These are phyloP conservation scores for Phytophthora chlamydospora DNA, from an alignment of 352 stramenopile genomes.

Conservation along the genomic window DNA sequence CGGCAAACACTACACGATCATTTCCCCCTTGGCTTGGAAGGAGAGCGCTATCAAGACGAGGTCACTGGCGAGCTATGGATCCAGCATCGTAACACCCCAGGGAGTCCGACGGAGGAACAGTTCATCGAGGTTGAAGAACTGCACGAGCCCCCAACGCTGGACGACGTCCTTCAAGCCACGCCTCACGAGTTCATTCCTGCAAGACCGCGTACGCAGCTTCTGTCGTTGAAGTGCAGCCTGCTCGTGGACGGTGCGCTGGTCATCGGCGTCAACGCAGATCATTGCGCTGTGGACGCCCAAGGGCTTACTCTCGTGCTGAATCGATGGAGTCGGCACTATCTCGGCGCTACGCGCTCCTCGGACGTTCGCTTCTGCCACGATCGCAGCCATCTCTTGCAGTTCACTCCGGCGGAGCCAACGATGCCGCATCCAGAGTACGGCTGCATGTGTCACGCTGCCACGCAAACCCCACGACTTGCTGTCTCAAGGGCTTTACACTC, in stretches of 20 bases:
- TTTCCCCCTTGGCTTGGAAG: slow-evolving; percentile 1
- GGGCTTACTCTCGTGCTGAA: slow-evolving; percentile 7
- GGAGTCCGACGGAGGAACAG: not conserved
- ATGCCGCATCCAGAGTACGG: slow-evolving; percentile 9
- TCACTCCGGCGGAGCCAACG: not conserved
- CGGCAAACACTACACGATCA: slow-evolving; percentile 6
- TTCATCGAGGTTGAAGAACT: not conserved
- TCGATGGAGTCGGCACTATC: slow-evolving; percentile 5
- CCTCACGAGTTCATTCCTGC: slow-evolving; percentile 7
- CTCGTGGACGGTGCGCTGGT: slow-evolving; percentile 7
- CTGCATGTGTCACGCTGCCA: slow-evolving; percentile 3
- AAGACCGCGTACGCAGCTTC: slow-evolving; percentile 4
- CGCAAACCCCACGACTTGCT: not conserved
- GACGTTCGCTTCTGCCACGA: not conserved
- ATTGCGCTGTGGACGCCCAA: slow-evolving; percentile 11
- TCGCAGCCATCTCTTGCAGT: not conserved
- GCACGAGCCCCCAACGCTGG: not conserved
- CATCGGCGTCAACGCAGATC: slow-evolving; percentile 14
- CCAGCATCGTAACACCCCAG: not conserved
- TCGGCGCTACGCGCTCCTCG: not conserved
- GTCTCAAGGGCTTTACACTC: not conserved
- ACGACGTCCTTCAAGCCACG: slow-evolving; percentile 3
- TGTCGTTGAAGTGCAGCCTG: slow-evolving; percentile 13
- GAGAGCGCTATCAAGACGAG: not conserved
- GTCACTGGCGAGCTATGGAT: slow-evolving; percentile 4